Percentiles rank a stretch among this genome's conserved stretches.
Evolutionary conservation across 2,329 filamentous ascomycete genomes (phyloP).

Genomic region (Talaromyces atroroseus): DNA sequence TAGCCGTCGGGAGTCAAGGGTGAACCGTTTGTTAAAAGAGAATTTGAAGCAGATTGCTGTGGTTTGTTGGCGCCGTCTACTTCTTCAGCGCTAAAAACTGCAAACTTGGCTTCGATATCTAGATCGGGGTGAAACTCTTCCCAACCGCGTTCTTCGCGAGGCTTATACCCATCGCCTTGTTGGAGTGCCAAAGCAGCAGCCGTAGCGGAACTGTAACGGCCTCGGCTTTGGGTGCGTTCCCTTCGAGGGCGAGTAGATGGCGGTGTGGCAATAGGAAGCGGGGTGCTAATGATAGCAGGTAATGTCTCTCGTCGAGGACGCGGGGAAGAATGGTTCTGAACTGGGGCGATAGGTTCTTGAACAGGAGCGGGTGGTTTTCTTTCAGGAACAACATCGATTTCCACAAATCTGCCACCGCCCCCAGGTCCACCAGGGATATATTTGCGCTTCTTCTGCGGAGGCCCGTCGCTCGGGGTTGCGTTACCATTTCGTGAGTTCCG

Average conservation of each 20-base stretch:
- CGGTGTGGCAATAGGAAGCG: slow-evolving; percentile 29
- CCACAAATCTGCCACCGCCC: slow-evolving; percentile 77
- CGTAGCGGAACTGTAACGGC: slow-evolving; percentile 74
- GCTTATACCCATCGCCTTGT: slow-evolving; percentile 94
- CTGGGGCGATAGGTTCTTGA: slow-evolving; percentile 21
- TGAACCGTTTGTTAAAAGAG: slow-evolving; percentile 22
- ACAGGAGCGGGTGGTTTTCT: slow-evolving; percentile 45
- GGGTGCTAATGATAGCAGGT: slow-evolving; percentile 24
- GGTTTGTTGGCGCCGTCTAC: slow-evolving; percentile 60
- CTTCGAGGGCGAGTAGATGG: slow-evolving; percentile 36
- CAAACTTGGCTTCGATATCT: slow-evolving; percentile 76
- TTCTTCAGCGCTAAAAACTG: slow-evolving; percentile 74
- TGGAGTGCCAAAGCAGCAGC: slow-evolving; percentile 83
- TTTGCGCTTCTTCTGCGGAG: slow-evolving; percentile 63
- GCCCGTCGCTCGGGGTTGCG: slow-evolving; percentile 43
- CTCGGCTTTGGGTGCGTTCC: slow-evolving; percentile 45
- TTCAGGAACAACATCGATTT: slow-evolving; percentile 54
- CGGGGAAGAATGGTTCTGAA: slow-evolving; percentile 43
- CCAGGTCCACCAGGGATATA: slow-evolving; percentile 85
- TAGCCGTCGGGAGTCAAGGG: slow-evolving; percentile 24
- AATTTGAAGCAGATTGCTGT: slow-evolving; percentile 31
- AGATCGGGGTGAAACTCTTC: slow-evolving; percentile 96
- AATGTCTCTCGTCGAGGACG: slow-evolving; percentile 51
- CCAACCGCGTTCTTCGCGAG: slow-evolving; percentile 92
- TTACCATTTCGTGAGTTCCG: slow-evolving; percentile 27